Evolutionary conservation across 2,329 filamentous ascomycete species (phyloP).

Genomic region (Xylariaceae sp.): DNA sequence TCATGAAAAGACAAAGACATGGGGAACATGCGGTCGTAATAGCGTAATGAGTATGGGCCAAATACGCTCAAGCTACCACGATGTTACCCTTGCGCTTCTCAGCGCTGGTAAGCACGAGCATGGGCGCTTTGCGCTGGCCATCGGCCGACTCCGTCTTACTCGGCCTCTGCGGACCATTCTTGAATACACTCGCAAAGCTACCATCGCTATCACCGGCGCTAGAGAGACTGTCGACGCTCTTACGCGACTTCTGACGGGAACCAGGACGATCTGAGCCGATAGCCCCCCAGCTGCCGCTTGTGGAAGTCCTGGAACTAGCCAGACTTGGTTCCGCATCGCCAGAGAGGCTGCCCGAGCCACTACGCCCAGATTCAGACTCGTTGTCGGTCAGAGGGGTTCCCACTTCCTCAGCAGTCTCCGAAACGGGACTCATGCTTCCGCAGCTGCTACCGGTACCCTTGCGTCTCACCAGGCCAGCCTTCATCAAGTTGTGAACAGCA

Average conservation of each 20-base stretch:
- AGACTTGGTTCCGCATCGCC: conserved; percentile 70
- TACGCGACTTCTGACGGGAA: conserved; percentile 66
- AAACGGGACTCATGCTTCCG: conserved; percentile 86
- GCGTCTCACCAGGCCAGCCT: conserved; percentile 86
- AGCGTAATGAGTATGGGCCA: conserved; percentile 28
- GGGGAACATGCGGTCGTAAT: conserved; percentile 37
- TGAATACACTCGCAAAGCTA: conserved; percentile 69
- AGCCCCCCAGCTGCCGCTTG: conserved; percentile 73
- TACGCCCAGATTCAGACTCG: conserved; percentile 70
- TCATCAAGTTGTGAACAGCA: conserved; percentile 88
- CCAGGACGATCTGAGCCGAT: conserved; percentile 86
- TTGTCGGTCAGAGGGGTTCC: conserved; percentile 75
- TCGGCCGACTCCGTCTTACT: conserved; percentile 59
- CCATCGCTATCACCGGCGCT: conserved; percentile 60
- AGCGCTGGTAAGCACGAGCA: conserved; percentile 83
- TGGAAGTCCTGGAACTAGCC: conserved; percentile 75
- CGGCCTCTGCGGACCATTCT: conserved; percentile 56
- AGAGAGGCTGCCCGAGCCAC: conserved; percentile 78
- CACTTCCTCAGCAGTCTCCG: conserved; percentile 71
- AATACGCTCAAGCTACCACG: conserved; percentile 27
- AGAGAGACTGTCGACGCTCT: conserved; percentile 66
- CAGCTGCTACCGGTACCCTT: conserved; percentile 70
- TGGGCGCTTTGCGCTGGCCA: conserved; percentile 77
- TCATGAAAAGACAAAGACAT: conserved; percentile 35
- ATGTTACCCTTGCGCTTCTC: conserved; percentile 81